A percentile compares a stretch with the other conserved stretches of the same genome.
Evolutionary conservation across 2,329 filamentous ascomycete genomes (phyloP).

Genomic region (Ophiocordyceps camponoti-saundersi): DNA sequence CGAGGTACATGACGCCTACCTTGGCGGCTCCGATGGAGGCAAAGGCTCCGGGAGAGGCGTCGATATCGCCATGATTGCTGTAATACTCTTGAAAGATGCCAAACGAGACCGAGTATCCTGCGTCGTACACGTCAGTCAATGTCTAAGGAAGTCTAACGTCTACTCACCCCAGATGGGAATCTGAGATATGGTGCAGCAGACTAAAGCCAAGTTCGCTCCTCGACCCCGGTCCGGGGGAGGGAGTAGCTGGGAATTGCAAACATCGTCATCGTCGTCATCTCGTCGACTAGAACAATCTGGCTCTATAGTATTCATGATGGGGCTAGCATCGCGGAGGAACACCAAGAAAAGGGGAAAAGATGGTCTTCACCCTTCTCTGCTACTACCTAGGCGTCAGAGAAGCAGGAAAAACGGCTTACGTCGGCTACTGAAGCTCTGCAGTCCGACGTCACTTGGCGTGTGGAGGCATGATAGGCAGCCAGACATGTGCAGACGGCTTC

Average conservation of each 20-base stretch:
- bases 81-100: constrained; percentile 56
- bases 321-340: background rate
- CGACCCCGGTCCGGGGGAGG: constrained; percentile 13
- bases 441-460: background rate
- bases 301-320: background rate
- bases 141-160: background rate
- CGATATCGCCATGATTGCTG: constrained; percentile 32
- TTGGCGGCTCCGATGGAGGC: constrained; percentile 10
- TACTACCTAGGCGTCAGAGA: too few relatives aligned
- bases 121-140: background rate
- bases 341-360: too few relatives aligned
- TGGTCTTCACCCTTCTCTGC: too few relatives aligned
- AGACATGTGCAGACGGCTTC: too few relatives aligned
- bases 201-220: constrained; percentile 12
- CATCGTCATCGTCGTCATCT: background rate
- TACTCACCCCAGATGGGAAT: constrained; percentile 14
- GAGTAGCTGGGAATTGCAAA: constrained; percentile 2
- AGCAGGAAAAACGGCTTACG: background rate
- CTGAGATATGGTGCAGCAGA: constrained; percentile 14
- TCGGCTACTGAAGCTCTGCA: background rate
- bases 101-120: constrained; percentile 26
- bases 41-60: constrained; percentile 19
- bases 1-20: constrained; percentile 33
- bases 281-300: background rate
- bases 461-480: background rate